Base-by-base conservation (phyloP, 345 rosid species). In the Gossypium thurberi region DNA sequence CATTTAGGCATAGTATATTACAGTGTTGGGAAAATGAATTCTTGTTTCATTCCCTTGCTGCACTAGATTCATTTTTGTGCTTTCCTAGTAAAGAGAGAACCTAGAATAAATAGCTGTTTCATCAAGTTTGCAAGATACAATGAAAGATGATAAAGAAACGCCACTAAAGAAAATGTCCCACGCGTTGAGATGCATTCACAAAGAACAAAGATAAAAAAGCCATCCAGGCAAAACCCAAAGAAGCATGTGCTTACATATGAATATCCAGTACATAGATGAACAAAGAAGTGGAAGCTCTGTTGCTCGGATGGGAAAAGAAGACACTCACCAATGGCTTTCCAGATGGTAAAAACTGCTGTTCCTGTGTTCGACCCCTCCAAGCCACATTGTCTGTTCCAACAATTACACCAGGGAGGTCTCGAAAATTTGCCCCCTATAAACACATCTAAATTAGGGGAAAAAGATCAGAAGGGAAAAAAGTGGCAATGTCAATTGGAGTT, bases 391-490 rank as follows among this genome's bases (percentile, higher is more conserved):
- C 89, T n/a, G 52, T 25, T 75, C 87, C 93, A 59, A 94, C 87
- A 64, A 88, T 72, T 69, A 92, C 58, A 52, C 98, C 97, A 0
- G 97, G 95, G 77, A 94, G 93, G 74, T 90, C 94, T 85, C 97
- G 83, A 72, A 90, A 90, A 83, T 89, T 92, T 37, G 95, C 97
- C 79, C 97, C 97, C 98, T 92, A 72, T 43, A 82, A 72, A 59
- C 51, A 46, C 46, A 52, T 50, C 42, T 42, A 78, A 65, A 75
- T 72, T 56, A 74, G 71, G 77, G 58, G 37, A 33, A 33, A 33
- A 33, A 33, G 25, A 75, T 25, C 67, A 77, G 43, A 8, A 47
- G 67, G 28, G 47, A 44, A 43, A 26, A 71, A 69, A 58, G 40
- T 37, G 76, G 10, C 18, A 25, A 6, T n/a, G 48, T 56, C n/a